phyloP scores from a whole-genome alignment of 306 rosid genomes.

The Parietaria judaica region DNA sequence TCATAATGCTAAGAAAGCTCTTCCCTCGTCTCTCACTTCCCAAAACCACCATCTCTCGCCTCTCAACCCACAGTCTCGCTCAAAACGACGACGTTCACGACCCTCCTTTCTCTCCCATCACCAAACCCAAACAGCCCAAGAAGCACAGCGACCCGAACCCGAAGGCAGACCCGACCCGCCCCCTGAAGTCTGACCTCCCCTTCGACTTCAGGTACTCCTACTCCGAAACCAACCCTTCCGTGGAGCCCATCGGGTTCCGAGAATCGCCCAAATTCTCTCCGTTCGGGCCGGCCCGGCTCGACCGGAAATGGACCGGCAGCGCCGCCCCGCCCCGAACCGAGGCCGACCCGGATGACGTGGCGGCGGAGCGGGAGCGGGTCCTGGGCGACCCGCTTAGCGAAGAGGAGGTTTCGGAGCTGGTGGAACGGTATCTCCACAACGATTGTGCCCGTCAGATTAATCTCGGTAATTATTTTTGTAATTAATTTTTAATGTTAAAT shows the following conservation, averaged over 20 bases:
- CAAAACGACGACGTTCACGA: slow-evolving; percentile 31
- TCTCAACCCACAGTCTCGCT: slow-evolving; percentile 15
- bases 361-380: slow-evolving; percentile 45
- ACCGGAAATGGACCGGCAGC: slow-evolving; percentile 67
- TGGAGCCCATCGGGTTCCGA: slow-evolving; percentile 59
- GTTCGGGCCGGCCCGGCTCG: slow-evolving; percentile 74
- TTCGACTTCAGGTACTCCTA: slow-evolving; percentile 79
- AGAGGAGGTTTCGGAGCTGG: slow-evolving; percentile 64
- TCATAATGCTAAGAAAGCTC: slow-evolving; percentile 26
- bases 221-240: slow-evolving; percentile 47
- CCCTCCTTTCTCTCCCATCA: slow-evolving; percentile 60
- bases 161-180: slow-evolving; percentile 18
- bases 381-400: slow-evolving; percentile 70
- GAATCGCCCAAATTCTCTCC: slow-evolving; percentile 91
- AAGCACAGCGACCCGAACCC: slow-evolving; percentile 7
- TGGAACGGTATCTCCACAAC: slow-evolving; percentile 70
- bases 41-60: slow-evolving; percentile 17
- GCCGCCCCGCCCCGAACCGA: slow-evolving; percentile 43
- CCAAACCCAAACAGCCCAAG: slow-evolving; percentile 29
- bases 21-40: slow-evolving; percentile 17
- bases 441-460: slow-evolving; percentile 81
- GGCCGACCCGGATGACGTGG: slow-evolving; percentile 23
- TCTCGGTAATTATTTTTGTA: slow-evolving; percentile 35
- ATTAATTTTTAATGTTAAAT: no score
- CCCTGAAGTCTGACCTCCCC: slow-evolving; percentile 59